Evolutionary conservation across 371 early-diverging fungal species (phyloP), one percentile per base, ranked within the genome.

Genomic region (Lichtheimia ornata): DNA sequence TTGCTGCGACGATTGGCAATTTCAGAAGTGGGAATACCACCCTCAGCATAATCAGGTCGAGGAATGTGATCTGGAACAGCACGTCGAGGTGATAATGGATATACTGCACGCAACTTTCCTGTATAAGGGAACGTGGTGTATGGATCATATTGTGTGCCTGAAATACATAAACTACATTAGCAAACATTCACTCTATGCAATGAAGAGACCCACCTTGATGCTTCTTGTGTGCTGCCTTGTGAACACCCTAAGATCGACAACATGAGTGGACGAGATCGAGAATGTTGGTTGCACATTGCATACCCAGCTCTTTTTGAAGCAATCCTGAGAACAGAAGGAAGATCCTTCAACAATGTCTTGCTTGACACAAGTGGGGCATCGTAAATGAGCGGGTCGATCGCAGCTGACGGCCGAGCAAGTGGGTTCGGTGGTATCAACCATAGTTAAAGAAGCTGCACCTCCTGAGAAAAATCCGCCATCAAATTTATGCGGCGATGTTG

Each of bases 281-380:
- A 13, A 50, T 45, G n/a, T n/a, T n/a, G 17, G 25, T 59, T 12
- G 7, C 6, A 43, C 22, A 15, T 40, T 24, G n/a, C 27, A 50
- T 66, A 81, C 79, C 97, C 97, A 97, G 73, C 77, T 89, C 56
- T 79, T 69, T 68, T 90, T 92, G 81, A 97, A 97, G 74, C 96
- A 96, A 45, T 84, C 87, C 72, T 95, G 97, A 27, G 90, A 85
- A 72, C 97, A 96, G 64, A 94, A 96, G 70, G 78, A 87, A 4
- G 91, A 88, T 24, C 73, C 84, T 27, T 66, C 67, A 4, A 68
- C 64, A 35, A 94, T 81, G 27, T 71, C 74, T 18, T 89, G 79
- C 72, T 94, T 94, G n/a, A 90, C 56, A 69, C 97, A 96, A 4
- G 89, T 93, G 17, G 97, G 97, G 65, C 97, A 96, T 63, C 90